Conservation (phyloP, 805 yeast genomes). For the Saturnispora besseyi region DNA sequence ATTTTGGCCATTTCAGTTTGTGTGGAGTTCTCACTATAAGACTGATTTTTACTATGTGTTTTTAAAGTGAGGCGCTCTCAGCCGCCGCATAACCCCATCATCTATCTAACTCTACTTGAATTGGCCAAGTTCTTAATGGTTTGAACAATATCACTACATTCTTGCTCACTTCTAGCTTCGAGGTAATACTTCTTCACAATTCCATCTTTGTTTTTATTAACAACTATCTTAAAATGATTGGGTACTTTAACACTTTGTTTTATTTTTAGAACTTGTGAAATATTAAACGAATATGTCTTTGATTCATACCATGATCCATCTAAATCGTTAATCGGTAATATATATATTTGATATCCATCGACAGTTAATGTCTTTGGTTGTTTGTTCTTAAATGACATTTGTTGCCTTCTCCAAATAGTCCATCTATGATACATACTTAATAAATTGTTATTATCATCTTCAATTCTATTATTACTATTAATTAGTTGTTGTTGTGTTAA, state of each 20-base stretch:
- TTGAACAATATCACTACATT: constrained; percentile 68
- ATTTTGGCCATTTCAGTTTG: not conserved
- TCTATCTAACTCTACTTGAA: not conserved
- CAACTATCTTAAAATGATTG: constrained; percentile 70
- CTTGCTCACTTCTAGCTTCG: constrained; percentile 56
- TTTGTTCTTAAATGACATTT: constrained; percentile 68
- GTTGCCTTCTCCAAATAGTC: constrained; percentile 83
- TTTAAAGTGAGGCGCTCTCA: not conserved
- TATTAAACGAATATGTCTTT: constrained; percentile 81
- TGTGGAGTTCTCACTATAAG: not conserved
- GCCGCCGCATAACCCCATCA: not conserved
- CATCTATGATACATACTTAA: constrained; percentile 65
- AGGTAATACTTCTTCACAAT: constrained; percentile 79
- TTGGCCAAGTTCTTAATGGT: constrained; percentile 48
- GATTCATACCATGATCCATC: constrained; percentile 52
- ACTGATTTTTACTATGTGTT: not conserved
- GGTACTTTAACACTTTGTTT: constrained; percentile 74
- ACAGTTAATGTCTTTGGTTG: constrained; percentile 78
- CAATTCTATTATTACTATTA: constrained; percentile 3
- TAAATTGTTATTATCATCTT: constrained; percentile 1
- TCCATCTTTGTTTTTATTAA: constrained; percentile 43
- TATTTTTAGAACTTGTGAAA: constrained; percentile 63
- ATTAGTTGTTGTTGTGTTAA: constrained; percentile 13
- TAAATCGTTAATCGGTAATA: constrained; percentile 76
- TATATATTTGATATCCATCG: constrained; percentile 90